These are phyloP conservation scores for Knoxdaviesia capensis DNA, from an alignment of 2,329 filamentous ascomycete genomes.

Conservation along the genomic window DNA sequence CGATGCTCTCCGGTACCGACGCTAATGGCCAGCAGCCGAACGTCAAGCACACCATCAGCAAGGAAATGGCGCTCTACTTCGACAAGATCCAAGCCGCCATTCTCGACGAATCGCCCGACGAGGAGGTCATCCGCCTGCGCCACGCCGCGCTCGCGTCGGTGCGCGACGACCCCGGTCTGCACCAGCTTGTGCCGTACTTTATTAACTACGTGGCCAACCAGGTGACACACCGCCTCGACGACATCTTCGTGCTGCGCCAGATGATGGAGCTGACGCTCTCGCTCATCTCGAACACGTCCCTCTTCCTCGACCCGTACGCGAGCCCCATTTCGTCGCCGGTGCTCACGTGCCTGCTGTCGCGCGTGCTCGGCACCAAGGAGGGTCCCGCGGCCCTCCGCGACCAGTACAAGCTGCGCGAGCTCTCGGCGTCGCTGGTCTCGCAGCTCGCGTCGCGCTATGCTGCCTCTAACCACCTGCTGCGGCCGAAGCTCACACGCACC, in stretches of 20 bases:
- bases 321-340: slow-evolving; percentile 61
- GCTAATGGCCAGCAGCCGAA: slow-evolving; percentile 52
- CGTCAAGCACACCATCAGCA: slow-evolving; percentile 89
- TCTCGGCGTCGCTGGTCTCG: slow-evolving; percentile 64
- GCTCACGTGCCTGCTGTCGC: slow-evolving; percentile 67
- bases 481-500: slow-evolving; percentile 75
- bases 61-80: slow-evolving; percentile 92
- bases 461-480: slow-evolving; percentile 59
- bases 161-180: slow-evolving; percentile 72
- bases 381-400: slow-evolving; percentile 30
- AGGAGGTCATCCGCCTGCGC: slow-evolving; percentile 50
- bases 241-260: slow-evolving; percentile 70
- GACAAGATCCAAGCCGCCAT: slow-evolving; percentile 84
- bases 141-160: slow-evolving; percentile 73
- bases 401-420: slow-evolving; percentile 66
- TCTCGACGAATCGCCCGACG: slow-evolving; percentile 70
- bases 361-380: slow-evolving; percentile 47
- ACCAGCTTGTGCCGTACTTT: slow-evolving; percentile 92
- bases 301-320: slow-evolving; percentile 48
- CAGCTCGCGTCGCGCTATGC: slow-evolving; percentile 67
- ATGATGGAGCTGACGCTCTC: slow-evolving; percentile 84
- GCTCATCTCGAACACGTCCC: slow-evolving; percentile 60
- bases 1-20: slow-evolving; percentile 40
- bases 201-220: slow-evolving; percentile 91
- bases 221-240: slow-evolving; percentile 82